These are phyloP conservation scores for Helianthus annuus DNA, from an alignment of 129 eudicot species.

Conservation along the genomic window HanXRQr2.0-SUNRISE NC_035435.2:158530512-158531011, in stretches of 20 bases:
- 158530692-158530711: constrained; percentile 96
- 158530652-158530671: constrained; percentile 92
- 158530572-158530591: constrained; percentile 69
- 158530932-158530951: too few species aligned
- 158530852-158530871: constrained; percentile 79
- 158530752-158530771: not conserved
- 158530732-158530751: too few species aligned
- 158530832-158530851: constrained; percentile 86
- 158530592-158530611: constrained; percentile 29
- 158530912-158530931: too few species aligned
- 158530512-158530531: constrained; percentile 34
- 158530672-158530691: constrained; percentile 83
- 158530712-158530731: constrained; percentile 38
- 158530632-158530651: constrained; percentile 86
- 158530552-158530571: constrained; percentile 75
- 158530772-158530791: not conserved
- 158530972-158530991: too few species aligned
- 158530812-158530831: constrained; percentile 62
- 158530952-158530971: too few species aligned
- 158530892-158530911: too few species aligned
- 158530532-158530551: constrained; percentile 79
- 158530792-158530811: constrained; percentile 8
- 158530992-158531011: too few species aligned
- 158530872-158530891: constrained; percentile 64
- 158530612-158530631: constrained; percentile 49